Conservation (phyloP, 2,329 filamentous ascomycete genomes). For the Fusarium luffae region DNA sequence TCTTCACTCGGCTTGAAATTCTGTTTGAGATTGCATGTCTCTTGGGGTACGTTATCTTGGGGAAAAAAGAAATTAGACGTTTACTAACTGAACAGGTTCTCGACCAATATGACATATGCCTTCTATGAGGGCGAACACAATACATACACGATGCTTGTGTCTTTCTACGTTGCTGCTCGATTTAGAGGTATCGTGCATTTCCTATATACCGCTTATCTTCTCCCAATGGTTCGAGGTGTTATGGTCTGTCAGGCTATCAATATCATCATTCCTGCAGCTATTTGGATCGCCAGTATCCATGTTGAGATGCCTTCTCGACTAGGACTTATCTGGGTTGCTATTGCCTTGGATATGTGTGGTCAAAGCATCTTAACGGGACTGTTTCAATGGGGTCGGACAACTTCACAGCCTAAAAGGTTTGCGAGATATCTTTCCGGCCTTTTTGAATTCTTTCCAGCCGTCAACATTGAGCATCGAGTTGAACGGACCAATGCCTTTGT, state of each 20-base stretch:
- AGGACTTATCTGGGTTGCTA: constrained; percentile 66
- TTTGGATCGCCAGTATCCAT: constrained; percentile 72
- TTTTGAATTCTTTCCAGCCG: constrained; percentile 70
- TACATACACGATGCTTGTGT: constrained; percentile 68
- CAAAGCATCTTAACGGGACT: constrained; percentile 56
- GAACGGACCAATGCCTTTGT: constrained; percentile 74
- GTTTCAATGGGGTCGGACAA: constrained; percentile 47
- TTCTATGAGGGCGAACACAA: constrained; percentile 58
- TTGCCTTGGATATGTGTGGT: constrained; percentile 65
- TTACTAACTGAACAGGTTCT: constrained; percentile 55
- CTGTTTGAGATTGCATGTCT: constrained; percentile 71
- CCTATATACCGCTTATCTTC: constrained; percentile 56
- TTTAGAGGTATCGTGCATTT: constrained; percentile 64
- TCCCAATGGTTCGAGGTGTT: constrained; percentile 68
- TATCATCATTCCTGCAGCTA: constrained; percentile 58
- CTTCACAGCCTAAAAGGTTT: constrained; percentile 34
- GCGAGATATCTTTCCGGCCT: constrained; percentile 48
- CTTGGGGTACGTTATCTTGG: constrained; percentile 56
- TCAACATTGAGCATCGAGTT: constrained; percentile 74
- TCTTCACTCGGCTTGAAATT: constrained; percentile 67
- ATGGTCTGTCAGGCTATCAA: constrained; percentile 62
- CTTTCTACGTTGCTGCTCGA: constrained; percentile 69
- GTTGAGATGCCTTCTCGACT: constrained; percentile 65
- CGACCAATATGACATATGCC: constrained; percentile 69
- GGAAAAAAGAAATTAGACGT: neutral